These are phyloP conservation scores for Chaetomium sp. DNA, from an alignment of 2,329 filamentous ascomycete species.

Conservation along the genomic window DNA sequence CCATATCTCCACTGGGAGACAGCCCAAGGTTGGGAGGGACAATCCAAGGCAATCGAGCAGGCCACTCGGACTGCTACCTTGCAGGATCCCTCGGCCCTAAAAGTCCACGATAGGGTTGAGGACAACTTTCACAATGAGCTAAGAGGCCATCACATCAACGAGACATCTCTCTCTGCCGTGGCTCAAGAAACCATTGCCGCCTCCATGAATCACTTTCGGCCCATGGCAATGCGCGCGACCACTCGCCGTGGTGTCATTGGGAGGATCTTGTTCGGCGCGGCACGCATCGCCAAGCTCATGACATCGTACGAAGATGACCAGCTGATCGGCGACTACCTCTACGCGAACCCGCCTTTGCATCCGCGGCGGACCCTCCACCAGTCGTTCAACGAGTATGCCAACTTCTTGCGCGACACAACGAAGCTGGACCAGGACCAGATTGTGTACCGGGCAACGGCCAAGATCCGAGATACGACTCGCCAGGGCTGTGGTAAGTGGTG, in stretches of 20 bases:
- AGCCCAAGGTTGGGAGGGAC: neutral
- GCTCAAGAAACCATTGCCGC: neutral
- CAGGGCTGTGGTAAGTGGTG: conserved; percentile 1
- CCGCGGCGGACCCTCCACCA: neutral
- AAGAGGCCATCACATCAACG: neutral
- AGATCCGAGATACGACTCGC: neutral
- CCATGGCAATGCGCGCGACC: neutral
- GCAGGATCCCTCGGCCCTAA: neutral
- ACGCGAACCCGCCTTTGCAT: neutral
- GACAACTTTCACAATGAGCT: neutral
- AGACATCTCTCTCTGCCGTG: neutral
- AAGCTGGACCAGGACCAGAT: conserved; percentile 2
- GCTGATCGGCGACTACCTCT: neutral
- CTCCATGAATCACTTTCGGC: neutral
- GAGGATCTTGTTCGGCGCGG: neutral
- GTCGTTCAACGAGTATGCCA: conserved; percentile 5
- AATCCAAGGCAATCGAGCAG: neutral
- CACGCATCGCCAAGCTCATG: neutral
- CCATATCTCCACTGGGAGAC: conserved; percentile 3
- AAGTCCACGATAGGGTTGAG: neutral
- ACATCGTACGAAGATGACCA: neutral
- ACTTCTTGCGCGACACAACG: neutral
- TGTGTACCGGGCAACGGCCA: neutral
- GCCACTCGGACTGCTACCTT: neutral
- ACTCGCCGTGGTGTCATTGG: neutral